Evolutionary conservation across 257 asterid genomes (phyloP), one percentile per base, ranked within the genome.

Genomic region (Lavandula angustifolia): DNA sequence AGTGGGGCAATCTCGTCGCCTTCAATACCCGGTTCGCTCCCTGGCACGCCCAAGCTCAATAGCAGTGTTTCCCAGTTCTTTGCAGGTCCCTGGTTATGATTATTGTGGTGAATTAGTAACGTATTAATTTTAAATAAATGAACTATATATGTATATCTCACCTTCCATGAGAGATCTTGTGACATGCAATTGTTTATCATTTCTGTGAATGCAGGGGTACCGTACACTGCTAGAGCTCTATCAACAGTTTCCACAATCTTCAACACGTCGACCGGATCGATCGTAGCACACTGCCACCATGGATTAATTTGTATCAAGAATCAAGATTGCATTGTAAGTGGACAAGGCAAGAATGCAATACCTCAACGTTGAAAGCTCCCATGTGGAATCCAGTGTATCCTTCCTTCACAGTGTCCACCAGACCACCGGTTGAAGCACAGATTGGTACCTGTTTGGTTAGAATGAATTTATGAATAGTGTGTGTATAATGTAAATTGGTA

Each of bases 141-240:
- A 22, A 22, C 1, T 22, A 22, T 22, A 22, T 22, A 22, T 22
- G 27, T 22, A 22, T 38, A 1, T 38, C 9, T 48, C 80, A 89
- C 97, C 98, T 92, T 89, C 99, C 97, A 92, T n/a, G 99, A 92
- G 35, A 83, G 89, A 49, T 92, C 97, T 65, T 78, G 90, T 29
- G 91, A 81, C 97, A 89, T 92, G 95, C 96, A 85, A 68, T 85
- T 92, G 41, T 46, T 59, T 0, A 89, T 82, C 96, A 92, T 92
- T 79, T 89, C 97, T 37, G 61, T 64, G 29, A 79, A 64, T 43
- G 90, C 86, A 3, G 35, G 66, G 37, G 83, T 87, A 9, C 92
- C 95, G 38, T 84, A 89, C 17, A 50, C 70, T 0, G 72, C 83
- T 3, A 87, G 82, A 37, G 97, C 98, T 79, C 94, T 80, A 1